Conservation (phyloP, 768 basidiomycete species). For the Saitozyma podzolica region DNA sequence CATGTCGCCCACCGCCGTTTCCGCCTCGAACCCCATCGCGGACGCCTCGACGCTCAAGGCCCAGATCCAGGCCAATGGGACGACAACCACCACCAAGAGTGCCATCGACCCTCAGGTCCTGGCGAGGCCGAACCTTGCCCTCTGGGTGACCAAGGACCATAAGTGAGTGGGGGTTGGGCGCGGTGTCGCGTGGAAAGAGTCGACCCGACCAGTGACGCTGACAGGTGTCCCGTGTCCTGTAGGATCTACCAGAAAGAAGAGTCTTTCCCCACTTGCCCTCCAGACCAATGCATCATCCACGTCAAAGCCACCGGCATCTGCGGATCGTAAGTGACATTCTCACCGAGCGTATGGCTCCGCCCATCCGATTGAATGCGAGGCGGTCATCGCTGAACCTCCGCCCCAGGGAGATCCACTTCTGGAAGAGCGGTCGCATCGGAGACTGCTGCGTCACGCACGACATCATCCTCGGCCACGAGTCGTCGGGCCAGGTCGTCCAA, state of each 20-base stretch:
- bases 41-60: constrained; percentile 4
- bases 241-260: constrained; percentile 35
- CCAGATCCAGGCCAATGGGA: not conserved
- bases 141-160: constrained; percentile 36
- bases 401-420: constrained; percentile 28
- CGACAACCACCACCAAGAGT: not conserved
- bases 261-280: constrained; percentile 24
- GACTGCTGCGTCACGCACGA: constrained; percentile 35
- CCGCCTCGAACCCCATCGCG: not conserved
- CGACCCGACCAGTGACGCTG: not conserved
- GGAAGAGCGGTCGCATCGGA: constrained; percentile 32
- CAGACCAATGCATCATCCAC: constrained; percentile 32
- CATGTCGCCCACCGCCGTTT: not conserved
- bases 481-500: constrained; percentile 28
- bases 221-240: not conserved
- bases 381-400: not conserved
- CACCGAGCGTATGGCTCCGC: no score
- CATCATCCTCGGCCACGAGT: constrained; percentile 40
- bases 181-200: not conserved
- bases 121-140: constrained; percentile 28
- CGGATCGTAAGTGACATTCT: constrained; percentile 14
- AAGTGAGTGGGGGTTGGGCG: constrained; percentile 17
- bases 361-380: not conserved
- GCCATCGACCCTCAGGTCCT: constrained; percentile 11
- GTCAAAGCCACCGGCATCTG: constrained; percentile 35